Conservation (phyloP, 768 basidiomycete genomes). For the Scleroderma citrinum region DNA sequence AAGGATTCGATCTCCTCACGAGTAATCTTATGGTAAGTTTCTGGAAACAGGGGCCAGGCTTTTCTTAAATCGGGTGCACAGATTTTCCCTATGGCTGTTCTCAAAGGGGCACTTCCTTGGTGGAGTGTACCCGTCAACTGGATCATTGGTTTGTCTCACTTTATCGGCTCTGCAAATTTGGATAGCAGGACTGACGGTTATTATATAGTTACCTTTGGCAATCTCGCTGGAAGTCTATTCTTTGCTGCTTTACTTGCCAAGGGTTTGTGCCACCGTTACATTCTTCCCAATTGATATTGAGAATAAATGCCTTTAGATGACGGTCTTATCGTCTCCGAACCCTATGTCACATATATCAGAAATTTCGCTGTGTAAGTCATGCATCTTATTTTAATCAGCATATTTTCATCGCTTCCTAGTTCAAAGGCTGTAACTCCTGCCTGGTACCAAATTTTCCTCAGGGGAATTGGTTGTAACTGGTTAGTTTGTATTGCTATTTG, state of each 20-base stretch:
- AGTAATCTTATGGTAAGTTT: conserved; percentile 67
- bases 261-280: conserved; percentile 35
- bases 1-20: conserved; percentile 65
- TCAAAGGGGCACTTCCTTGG: conserved; percentile 59
- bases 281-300: background rate
- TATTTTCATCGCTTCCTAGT: conserved; percentile 26
- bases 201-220: conserved; percentile 63
- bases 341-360: conserved; percentile 50
- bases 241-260: conserved; percentile 61
- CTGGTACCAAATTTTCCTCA: conserved; percentile 69
- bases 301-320: conserved; percentile 35
- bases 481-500: conserved; percentile 68
- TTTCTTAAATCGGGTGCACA: conserved; percentile 19
- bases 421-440: conserved; percentile 57
- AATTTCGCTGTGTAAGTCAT: conserved; percentile 52
- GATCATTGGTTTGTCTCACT: conserved; percentile 47
- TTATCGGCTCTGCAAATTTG: background rate
- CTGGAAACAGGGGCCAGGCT: background rate
- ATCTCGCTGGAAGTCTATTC: conserved; percentile 63
- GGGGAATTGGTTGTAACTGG: conserved; percentile 77
- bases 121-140: conserved; percentile 67
- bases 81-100: conserved; percentile 65
- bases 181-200: conserved; percentile 4
- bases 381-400: background rate
- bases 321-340: conserved; percentile 52